phyloP scores from a whole-genome alignment of 2,329 filamentous ascomycete genomes.

The Myriangium duriaei region DNA sequence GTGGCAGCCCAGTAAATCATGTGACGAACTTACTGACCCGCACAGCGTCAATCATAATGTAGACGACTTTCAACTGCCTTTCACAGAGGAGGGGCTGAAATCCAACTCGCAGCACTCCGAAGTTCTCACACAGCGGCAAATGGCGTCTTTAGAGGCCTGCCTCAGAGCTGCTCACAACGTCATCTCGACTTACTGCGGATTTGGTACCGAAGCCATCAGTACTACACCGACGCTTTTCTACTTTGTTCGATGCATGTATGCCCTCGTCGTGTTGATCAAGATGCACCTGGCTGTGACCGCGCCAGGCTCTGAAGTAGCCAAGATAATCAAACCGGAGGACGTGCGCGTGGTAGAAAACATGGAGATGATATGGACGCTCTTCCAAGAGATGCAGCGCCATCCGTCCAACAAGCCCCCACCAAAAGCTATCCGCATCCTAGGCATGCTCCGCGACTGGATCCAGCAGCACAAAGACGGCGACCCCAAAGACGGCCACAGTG shows the following conservation, averaged over 20 bases:
- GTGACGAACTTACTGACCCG: not conserved
- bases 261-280: constrained; percentile 46
- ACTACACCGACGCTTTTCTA: constrained; percentile 32
- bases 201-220: constrained; percentile 32
- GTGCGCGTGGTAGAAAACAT: constrained; percentile 18
- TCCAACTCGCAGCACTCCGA: constrained; percentile 27
- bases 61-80: constrained; percentile 33
- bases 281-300: constrained; percentile 43
- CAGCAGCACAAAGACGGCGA: constrained; percentile 22
- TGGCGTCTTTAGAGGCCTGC: constrained; percentile 35
- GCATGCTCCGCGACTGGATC: constrained; percentile 34
- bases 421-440: constrained; percentile 36
- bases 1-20: constrained; percentile 7
- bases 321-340: constrained; percentile 19
- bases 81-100: constrained; percentile 29
- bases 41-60: constrained; percentile 21
- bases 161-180: constrained; percentile 34
- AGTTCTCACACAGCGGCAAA: constrained; percentile 33
- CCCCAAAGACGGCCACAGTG: constrained; percentile 4
- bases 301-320: constrained; percentile 36
- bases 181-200: constrained; percentile 36
- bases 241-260: constrained; percentile 43
- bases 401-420: constrained; percentile 32
- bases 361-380: constrained; percentile 13
- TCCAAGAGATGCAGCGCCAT: constrained; percentile 29